Evolutionary conservation across 345 rosid genomes (phyloP).

Genomic region (Brassica juncea): DNA sequence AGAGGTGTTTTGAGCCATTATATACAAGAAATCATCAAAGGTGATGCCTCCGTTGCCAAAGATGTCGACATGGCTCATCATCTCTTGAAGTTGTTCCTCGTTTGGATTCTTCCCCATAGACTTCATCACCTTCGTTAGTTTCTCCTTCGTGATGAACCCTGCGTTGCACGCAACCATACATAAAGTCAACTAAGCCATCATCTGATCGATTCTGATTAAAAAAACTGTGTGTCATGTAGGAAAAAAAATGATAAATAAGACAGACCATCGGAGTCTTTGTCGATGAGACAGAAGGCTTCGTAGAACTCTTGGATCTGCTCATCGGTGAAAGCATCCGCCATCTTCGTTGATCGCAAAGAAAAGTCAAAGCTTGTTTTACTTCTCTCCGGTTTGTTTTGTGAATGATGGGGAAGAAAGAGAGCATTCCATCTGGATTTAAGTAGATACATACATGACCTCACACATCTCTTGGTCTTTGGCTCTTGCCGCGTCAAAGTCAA

Average conservation of each 20-base stretch:
- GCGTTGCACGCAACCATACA: neutral
- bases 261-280: conserved; percentile 42
- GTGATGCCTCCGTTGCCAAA: conserved; percentile 41
- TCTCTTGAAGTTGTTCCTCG: conserved; percentile 34
- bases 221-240: neutral
- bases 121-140: conserved; percentile 39
- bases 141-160: conserved; percentile 41
- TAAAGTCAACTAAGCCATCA: neutral
- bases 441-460: conserved; percentile 10
- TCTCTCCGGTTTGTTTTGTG: conserved; percentile 8
- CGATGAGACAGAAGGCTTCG: conserved; percentile 43
- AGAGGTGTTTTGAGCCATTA: conserved; percentile 42
- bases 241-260: neutral
- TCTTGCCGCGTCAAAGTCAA: conserved; percentile 43
- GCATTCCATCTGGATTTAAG: conserved; percentile 21
- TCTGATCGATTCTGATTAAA: neutral
- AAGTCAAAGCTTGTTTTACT: conserved; percentile 19
- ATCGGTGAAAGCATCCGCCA: conserved; percentile 40
- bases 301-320: conserved; percentile 45
- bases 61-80: conserved; percentile 41
- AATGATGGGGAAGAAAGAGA: neutral
- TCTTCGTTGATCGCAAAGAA: conserved; percentile 27
- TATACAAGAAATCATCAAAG: conserved; percentile 42
- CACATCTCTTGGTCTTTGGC: neutral
- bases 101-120: conserved; percentile 43